Evolutionary conservation across 176 grass and related monocot genomes (phyloP).

Genomic region (Chloris gayana): DNA sequence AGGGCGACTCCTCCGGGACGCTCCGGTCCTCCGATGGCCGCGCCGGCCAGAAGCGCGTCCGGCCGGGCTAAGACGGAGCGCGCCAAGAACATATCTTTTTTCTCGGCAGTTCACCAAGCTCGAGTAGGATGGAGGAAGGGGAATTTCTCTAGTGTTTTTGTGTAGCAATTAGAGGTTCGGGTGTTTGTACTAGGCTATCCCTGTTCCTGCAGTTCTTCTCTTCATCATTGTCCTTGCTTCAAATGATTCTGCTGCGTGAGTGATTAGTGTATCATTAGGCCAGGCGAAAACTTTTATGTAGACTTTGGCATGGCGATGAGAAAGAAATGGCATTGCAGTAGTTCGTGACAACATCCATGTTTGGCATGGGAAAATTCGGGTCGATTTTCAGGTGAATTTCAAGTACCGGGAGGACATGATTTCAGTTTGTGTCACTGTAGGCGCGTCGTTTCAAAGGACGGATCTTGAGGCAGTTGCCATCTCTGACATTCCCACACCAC

Average conservation of each 20-base stretch:
- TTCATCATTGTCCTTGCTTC: slow-evolving; percentile 7
- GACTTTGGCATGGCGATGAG: slow-evolving; percentile 18
- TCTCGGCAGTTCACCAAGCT: slow-evolving; percentile 4
- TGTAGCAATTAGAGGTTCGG: slow-evolving; percentile 15
- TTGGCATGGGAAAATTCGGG: not conserved
- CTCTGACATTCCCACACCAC: not conserved
- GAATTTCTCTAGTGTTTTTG: not conserved
- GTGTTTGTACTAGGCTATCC: not conserved
- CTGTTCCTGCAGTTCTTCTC: slow-evolving; percentile 16
- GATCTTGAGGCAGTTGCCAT: slow-evolving; percentile 26
- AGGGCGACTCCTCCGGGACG: slow-evolving; percentile 67
- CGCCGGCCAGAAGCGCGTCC: slow-evolving; percentile 50
- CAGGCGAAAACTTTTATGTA: slow-evolving; percentile 9
- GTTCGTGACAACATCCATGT: slow-evolving; percentile 13
- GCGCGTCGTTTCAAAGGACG: not conserved
- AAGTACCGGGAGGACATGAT: slow-evolving; percentile 23
- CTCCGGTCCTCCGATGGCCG: slow-evolving; percentile 41
- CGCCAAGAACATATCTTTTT: not conserved
- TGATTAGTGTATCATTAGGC: slow-evolving; percentile 36
- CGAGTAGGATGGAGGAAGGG: not conserved
- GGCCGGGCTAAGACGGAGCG: slow-evolving; percentile 24
- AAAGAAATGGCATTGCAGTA: slow-evolving; percentile 12
- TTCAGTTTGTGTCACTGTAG: slow-evolving; percentile 28
- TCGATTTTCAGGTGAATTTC: slow-evolving; percentile 5
- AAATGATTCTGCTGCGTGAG: slow-evolving; percentile 26